These are phyloP conservation scores for Calonectria naviculata DNA, from an alignment of 2,329 filamentous ascomycete species.

Conservation along the genomic window DNA sequence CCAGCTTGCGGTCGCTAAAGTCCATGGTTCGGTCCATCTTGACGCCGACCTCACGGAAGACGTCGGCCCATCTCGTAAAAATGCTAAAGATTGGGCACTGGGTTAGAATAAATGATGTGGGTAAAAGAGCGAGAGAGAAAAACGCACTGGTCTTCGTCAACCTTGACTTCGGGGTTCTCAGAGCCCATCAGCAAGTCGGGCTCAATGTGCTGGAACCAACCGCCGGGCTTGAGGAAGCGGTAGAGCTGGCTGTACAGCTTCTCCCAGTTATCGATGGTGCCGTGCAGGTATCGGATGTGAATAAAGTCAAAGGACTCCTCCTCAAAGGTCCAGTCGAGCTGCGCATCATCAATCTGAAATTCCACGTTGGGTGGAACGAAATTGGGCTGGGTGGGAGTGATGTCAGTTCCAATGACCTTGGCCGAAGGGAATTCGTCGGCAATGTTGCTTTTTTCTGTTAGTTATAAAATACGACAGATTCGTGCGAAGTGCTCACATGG, in stretches of 20 bases:
- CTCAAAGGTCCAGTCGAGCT: slow-evolving; percentile 56
- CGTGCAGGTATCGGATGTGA: slow-evolving; percentile 45
- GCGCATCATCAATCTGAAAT: slow-evolving; percentile 51
- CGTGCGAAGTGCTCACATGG: slow-evolving; percentile 21
- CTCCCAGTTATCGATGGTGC: slow-evolving; percentile 44
- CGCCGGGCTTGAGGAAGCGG: slow-evolving; percentile 35
- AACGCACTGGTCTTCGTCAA: slow-evolving; percentile 31
- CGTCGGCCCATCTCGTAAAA: slow-evolving; percentile 29
- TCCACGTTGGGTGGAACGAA: slow-evolving; percentile 48
- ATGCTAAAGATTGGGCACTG: slow-evolving; percentile 9
- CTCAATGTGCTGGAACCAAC: slow-evolving; percentile 41
- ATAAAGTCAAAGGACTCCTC: slow-evolving; percentile 45
- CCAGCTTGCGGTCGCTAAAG: slow-evolving; percentile 30
- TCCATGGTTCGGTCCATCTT: slow-evolving; percentile 31
- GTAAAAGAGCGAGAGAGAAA: fast-evolving
- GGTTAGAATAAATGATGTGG: fast-evolving
- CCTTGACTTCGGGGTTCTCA: slow-evolving; percentile 11
- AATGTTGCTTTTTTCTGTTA: slow-evolving; percentile 23
- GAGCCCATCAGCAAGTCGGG: slow-evolving; percentile 34
- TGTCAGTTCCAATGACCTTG: slow-evolving; percentile 32
- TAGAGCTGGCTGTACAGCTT: slow-evolving; percentile 30
- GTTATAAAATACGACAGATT: too few species aligned
- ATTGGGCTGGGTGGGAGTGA: slow-evolving; percentile 31
- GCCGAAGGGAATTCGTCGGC: slow-evolving; percentile 37
- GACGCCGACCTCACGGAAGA: slow-evolving; percentile 27